Evolutionary conservation across 2,329 filamentous ascomycete species (phyloP), one percentile per base, ranked within the genome.

Genomic region (Aspergillus ochraceoroseus): DNA sequence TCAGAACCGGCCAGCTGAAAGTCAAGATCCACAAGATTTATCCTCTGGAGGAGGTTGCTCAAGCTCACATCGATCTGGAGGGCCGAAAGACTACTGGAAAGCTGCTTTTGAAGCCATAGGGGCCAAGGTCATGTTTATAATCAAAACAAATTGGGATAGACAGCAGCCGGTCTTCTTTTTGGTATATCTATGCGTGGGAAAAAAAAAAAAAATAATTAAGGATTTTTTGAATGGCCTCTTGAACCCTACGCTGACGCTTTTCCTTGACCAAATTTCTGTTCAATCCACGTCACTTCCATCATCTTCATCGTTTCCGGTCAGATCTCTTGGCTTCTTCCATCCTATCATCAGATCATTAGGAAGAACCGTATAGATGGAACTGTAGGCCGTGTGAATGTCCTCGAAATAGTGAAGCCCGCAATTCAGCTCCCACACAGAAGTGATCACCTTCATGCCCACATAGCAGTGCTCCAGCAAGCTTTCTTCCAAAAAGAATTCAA

Each of bases 41-140:
- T 62, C 77, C 83, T 4, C 68, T 95, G 27, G 75, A 79, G 54
- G 82, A 95, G 30, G 79, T 83, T 22, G 78, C 73, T 23, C 71
- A 76, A 53, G 87, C 87, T 8, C 87, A 94, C 48, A 65, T 69
- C 33, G 87, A 95, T 62, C 73, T 95, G 30, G 85, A 94, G 66
- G 77, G 85, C 28, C 74, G 88, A 54, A 86, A 83, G 71, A 92
- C 87, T 2, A 86, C 80, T 7, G 89, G 89, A 12, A 95, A 95
- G 71, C 64, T 94, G 47, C 62, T 95, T 41, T 63, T 95, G 56
- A 82, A 81, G 67, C 75, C 79, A 32, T 82, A 36, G 15, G 13
- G 1, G 7, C 8, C 12, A 34, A 46, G 17, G 12, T 15, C 12
- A 1, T 15, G 23, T 11, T 1, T 28, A 19, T 20, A 34, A 39